phyloP scores from a whole-genome alignment of 805 yeast genomes.

The Starmerella floricola region DNA sequence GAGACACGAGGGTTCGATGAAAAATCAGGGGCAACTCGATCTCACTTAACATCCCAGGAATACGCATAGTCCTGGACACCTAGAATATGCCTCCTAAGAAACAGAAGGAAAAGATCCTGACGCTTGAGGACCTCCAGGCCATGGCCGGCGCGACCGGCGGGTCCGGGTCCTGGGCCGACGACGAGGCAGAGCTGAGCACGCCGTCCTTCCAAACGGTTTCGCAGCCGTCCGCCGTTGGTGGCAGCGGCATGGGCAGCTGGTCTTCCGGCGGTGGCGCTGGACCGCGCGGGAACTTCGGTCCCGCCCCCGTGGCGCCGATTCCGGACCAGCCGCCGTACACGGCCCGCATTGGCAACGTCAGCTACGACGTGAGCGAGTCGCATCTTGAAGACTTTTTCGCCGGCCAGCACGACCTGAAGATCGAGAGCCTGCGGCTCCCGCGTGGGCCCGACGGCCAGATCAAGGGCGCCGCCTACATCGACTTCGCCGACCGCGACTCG shows the following conservation, averaged over 20 bases:
- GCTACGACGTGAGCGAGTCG: constrained; percentile 66
- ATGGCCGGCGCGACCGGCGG: constrained; percentile 1
- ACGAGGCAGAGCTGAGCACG: constrained; percentile 9
- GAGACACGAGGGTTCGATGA: no score
- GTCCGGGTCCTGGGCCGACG: constrained; percentile 11
- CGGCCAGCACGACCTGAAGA: constrained; percentile 34
- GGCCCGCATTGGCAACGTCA: constrained; percentile 78
- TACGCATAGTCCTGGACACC: no score
- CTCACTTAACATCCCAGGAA: no score
- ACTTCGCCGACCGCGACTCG: constrained; percentile 70
- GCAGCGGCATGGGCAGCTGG: constrained; percentile 6
- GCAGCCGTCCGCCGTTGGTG: background rate
- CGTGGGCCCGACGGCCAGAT: constrained; percentile 55
- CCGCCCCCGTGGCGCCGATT: constrained; percentile 41
- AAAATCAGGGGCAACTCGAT: no score
- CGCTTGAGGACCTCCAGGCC: constrained; percentile 5
- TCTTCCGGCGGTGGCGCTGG: constrained; percentile 4
- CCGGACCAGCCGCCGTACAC: constrained; percentile 88
- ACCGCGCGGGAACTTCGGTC: constrained; percentile 6
- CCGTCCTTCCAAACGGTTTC: constrained; percentile 6
- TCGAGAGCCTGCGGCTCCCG: constrained; percentile 57
- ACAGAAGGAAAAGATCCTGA: constrained; percentile 5
- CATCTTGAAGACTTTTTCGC: constrained; percentile 30
- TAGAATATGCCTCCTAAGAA: constrained; percentile 10
- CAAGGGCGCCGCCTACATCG: constrained; percentile 84